These are phyloP conservation scores for Simplicillium sp. DNA, from an alignment of 2,329 filamentous ascomycete genomes.

Conservation along the genomic window DNA sequence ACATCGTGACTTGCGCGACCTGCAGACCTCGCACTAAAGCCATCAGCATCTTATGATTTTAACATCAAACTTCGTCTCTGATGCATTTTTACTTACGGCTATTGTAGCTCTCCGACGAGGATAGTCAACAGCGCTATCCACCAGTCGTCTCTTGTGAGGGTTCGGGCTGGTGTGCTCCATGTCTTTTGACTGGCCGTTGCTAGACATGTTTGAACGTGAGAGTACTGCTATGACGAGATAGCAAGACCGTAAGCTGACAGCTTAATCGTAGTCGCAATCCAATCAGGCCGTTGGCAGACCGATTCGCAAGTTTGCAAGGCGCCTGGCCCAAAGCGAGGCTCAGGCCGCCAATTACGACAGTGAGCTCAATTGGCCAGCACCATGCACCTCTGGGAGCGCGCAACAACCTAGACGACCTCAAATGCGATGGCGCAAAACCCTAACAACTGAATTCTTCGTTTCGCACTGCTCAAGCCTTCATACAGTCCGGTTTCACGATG, in stretches of 20 bases:
- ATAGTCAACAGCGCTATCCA: slow-evolving; percentile 53
- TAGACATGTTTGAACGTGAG: background rate
- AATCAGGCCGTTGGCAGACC: too few species aligned
- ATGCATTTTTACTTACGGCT: slow-evolving; percentile 39
- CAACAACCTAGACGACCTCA: too few species aligned
- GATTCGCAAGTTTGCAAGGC: too few species aligned
- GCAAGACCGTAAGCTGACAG: background rate
- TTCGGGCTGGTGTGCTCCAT: slow-evolving; percentile 26
- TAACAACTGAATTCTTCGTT: too few species aligned
- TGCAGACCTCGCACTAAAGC: slow-evolving; percentile 66
- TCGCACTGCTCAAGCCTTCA: too few species aligned
- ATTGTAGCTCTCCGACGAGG: slow-evolving; percentile 56
- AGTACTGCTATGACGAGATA: too few species aligned
- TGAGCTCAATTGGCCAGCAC: too few species aligned
- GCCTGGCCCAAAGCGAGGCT: too few species aligned
- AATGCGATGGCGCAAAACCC: too few species aligned
- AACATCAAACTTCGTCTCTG: background rate
- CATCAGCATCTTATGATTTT: slow-evolving; percentile 9
- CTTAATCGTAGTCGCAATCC: background rate
- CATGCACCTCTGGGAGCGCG: too few species aligned
- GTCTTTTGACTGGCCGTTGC: slow-evolving; percentile 7
- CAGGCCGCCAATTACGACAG: too few species aligned
- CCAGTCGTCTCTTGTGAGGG: slow-evolving; percentile 52
- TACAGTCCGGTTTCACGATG: too few species aligned
- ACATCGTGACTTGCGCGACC: slow-evolving; percentile 70